These are phyloP conservation scores for Phytophthora melonis DNA, from an alignment of 352 stramenopile species.

Conservation along the genomic window DNA sequence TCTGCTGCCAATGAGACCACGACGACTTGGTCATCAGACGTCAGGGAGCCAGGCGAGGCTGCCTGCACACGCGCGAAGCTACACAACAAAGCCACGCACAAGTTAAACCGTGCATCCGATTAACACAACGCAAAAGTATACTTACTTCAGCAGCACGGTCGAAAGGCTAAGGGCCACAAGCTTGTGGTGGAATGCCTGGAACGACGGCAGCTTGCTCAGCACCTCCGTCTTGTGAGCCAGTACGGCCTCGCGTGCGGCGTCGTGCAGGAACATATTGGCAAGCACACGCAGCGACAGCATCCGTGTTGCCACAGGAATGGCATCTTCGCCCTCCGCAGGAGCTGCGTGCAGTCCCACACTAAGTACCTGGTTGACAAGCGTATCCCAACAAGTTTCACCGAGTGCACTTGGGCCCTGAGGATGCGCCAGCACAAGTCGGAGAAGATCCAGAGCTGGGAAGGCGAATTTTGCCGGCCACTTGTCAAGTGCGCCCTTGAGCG, in stretches of 20 bases:
- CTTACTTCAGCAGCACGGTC: slow-evolving; percentile 81
- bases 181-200: slow-evolving; percentile 68
- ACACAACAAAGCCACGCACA: neutral
- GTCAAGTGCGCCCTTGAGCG: slow-evolving; percentile 69
- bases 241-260: slow-evolving; percentile 52
- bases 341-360: slow-evolving; percentile 46
- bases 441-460: slow-evolving; percentile 94
- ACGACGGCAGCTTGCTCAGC: slow-evolving; percentile 53
- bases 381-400: slow-evolving; percentile 42
- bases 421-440: slow-evolving; percentile 91
- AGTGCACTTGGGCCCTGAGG: slow-evolving; percentile 74
- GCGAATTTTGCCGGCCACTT: slow-evolving; percentile 77
- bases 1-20: slow-evolving; percentile 61
- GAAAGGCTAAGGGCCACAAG: slow-evolving; percentile 72
- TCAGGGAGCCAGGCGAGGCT: slow-evolving; percentile 42
- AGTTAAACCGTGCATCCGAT: slow-evolving; percentile 12
- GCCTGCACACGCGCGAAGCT: slow-evolving; percentile 59
- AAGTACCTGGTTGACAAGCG: slow-evolving; percentile 49
- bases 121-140: neutral
- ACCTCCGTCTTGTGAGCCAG: slow-evolving; percentile 66
- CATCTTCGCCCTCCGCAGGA: slow-evolving; percentile 28
- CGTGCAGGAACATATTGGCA: slow-evolving; percentile 80
- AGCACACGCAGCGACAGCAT: slow-evolving; percentile 82
- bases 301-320: slow-evolving; percentile 68
- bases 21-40: slow-evolving; percentile 57